phyloP scores from a whole-genome alignment of 176 grass and related monocot genomes.

The Oryza rufipogon region DNA sequence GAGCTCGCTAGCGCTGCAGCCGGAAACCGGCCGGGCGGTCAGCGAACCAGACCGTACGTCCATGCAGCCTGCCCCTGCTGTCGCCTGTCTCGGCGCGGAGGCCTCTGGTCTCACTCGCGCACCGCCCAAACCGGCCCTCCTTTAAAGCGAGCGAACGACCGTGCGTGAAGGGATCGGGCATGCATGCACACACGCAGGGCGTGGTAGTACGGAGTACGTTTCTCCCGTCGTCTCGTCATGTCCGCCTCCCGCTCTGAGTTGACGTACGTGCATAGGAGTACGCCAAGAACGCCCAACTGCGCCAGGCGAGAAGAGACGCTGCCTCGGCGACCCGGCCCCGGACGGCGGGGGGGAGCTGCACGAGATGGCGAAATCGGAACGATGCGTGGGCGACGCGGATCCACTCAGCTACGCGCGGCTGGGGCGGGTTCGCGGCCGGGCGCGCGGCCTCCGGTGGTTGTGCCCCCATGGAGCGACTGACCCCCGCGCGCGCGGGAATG shows the following conservation, averaged over 20 bases:
- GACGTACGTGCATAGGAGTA: background rate
- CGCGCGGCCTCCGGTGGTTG: background rate
- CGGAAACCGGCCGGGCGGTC: slow-evolving; percentile 16
- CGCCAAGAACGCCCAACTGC: background rate
- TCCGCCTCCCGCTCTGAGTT: background rate
- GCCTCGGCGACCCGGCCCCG: background rate
- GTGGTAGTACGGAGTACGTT: background rate
- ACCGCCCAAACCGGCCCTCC: background rate
- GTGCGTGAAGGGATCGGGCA: background rate
- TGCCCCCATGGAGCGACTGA: background rate
- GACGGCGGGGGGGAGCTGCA: background rate
- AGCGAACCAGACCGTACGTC: background rate
- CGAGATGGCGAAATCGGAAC: background rate
- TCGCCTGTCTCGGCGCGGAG: background rate
- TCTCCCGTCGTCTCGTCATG: slow-evolving; percentile 5
- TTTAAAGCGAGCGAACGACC: background rate
- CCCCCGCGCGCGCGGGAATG: background rate
- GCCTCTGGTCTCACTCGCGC: background rate
- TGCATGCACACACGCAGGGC: background rate
- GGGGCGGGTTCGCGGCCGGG: background rate
- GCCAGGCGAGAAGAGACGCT: background rate
- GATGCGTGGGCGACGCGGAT: background rate
- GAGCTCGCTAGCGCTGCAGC: background rate
- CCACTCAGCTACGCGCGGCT: too few relatives aligned
- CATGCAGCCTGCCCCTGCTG: background rate